Evolutionary conservation across 2,329 filamentous ascomycete species (phyloP), one percentile per base, ranked within the genome.

Genomic region (Pseudocercospora eumusae): DNA sequence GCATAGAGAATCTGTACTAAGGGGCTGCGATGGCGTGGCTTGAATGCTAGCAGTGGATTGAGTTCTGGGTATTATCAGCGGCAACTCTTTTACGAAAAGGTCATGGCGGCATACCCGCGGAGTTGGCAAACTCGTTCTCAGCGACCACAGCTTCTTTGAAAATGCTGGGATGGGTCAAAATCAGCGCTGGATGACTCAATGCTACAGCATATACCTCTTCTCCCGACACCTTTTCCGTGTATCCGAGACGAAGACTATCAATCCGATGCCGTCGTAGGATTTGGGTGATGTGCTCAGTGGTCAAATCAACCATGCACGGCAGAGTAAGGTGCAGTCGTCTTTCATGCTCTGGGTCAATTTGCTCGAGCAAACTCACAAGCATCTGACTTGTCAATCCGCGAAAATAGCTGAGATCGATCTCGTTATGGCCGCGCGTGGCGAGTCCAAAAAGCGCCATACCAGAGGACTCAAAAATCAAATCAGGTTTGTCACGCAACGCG

Each of bases 401-500:
- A 13, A 62, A 62, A 11, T 15, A 4, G 13, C 44, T 54, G 20
- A 62, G 56, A 42, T 59, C 60, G 27, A 47, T 36, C n/a, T 59
- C 10, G 9, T 40, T 8, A 4, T 40, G 31, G 5, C 28, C 33
- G 2, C 18, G 33, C 18, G 54, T 47, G 18, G 31, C 21, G 10
- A 27, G 28, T 11, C 9, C 18, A 25, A 62, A 27, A 1, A 62
- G 49, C 3, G 44, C 21, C 5, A 61, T 20, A 9, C 55, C 59
- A 27, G 45, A 47, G n/a, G 54, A 23, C 9, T 21, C 44, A 21
- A 20, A 13, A 25, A 58, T 33, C 3, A 44, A 9, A 10, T 8
- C 20, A 18, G 59, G 54, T 9, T 23, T 25, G 8, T 33, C n/a
- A 5, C 11, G 27, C n/a, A 61, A 31, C 10, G 28, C 42, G 15